phyloP scores from a whole-genome alignment of 83 land plant genomes.

The Picea abies region DNA sequence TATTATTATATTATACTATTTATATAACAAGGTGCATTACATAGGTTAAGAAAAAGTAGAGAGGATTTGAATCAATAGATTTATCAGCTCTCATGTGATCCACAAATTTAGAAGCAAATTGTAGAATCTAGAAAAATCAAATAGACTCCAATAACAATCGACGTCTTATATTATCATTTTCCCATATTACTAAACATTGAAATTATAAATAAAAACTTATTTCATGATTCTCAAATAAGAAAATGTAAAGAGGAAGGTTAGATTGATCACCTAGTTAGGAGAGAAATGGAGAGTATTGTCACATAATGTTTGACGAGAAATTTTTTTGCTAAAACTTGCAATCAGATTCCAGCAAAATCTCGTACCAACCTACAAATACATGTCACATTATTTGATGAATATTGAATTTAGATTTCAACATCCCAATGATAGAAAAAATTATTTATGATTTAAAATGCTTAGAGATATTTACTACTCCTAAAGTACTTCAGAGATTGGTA shows the following conservation, averaged over 20 bases:
- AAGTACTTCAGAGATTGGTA: not conserved
- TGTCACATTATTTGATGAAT: not conserved
- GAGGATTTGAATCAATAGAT: too few relatives aligned
- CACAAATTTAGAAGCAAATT: too few relatives aligned
- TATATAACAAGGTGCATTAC: too few relatives aligned
- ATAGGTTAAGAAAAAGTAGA: too few relatives aligned
- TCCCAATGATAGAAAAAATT: not conserved
- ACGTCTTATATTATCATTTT: not conserved
- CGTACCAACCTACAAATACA: conserved; percentile 75
- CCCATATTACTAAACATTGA: too few relatives aligned
- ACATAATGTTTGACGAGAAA: conserved; percentile 62
- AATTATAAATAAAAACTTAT: too few relatives aligned
- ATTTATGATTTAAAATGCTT: not conserved
- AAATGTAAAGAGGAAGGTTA: too few relatives aligned
- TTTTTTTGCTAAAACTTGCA: conserved; percentile 89
- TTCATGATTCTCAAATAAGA: too few relatives aligned
- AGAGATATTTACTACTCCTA: not conserved
- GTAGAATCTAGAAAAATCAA: too few relatives aligned
- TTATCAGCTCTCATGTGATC: too few relatives aligned
- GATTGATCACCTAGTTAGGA: conserved; percentile 65
- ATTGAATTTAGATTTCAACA: not conserved
- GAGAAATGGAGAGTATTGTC: conserved; percentile 90
- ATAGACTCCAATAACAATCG: too few relatives aligned
- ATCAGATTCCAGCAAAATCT: conserved; percentile 93
- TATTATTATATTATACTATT: too few relatives aligned